These are phyloP conservation scores for Ophiognomonia clavigignenti-juglandacearum DNA, from an alignment of 2,329 filamentous ascomycete species.

Conservation along the genomic window DNA sequence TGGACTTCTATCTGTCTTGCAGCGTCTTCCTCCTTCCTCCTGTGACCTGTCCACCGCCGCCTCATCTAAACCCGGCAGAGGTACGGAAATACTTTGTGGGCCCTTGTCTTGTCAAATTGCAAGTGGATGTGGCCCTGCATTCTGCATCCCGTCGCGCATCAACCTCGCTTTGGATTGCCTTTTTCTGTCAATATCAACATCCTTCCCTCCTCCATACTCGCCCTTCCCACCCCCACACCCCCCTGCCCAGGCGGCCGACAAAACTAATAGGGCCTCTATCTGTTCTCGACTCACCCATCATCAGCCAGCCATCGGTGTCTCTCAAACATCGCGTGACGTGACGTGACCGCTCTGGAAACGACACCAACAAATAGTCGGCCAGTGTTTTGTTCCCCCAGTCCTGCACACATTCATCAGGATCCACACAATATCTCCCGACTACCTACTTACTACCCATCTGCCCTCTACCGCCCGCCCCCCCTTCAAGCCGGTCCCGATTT, in stretches of 20 bases:
- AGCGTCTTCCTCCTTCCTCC: constrained; percentile 4
- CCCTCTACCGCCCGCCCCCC: background rate
- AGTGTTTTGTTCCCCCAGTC: too few relatives aligned
- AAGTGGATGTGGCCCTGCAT: constrained; percentile 11
- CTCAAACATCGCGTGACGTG: constrained; percentile 11
- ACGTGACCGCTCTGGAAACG: constrained; percentile 3
- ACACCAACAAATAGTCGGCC: constrained; percentile 5
- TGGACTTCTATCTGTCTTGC: background rate
- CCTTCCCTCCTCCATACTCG: too few relatives aligned
- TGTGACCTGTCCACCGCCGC: too few relatives aligned
- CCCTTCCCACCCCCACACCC: too few relatives aligned
- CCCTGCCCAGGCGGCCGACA: too few relatives aligned
- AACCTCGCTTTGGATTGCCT: constrained; percentile 16
- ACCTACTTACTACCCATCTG: too few relatives aligned
- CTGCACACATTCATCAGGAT: too few relatives aligned
- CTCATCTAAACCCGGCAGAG: too few relatives aligned
- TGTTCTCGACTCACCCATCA: constrained; percentile 10
- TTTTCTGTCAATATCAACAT: too few relatives aligned
- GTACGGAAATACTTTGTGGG: background rate
- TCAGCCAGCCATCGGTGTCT: constrained; percentile 13
- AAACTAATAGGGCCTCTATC: too few relatives aligned
- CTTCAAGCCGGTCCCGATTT: too few relatives aligned
- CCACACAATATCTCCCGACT: constrained; percentile 2
- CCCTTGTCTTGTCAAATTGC: constrained; percentile 7
- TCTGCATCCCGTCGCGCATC: constrained; percentile 10